Percentiles rank a stretch among this genome's conserved stretches.
phyloP scores from a whole-genome alignment of 2,329 filamentous ascomycete genomes.

The Mariannaea elegans region DNA sequence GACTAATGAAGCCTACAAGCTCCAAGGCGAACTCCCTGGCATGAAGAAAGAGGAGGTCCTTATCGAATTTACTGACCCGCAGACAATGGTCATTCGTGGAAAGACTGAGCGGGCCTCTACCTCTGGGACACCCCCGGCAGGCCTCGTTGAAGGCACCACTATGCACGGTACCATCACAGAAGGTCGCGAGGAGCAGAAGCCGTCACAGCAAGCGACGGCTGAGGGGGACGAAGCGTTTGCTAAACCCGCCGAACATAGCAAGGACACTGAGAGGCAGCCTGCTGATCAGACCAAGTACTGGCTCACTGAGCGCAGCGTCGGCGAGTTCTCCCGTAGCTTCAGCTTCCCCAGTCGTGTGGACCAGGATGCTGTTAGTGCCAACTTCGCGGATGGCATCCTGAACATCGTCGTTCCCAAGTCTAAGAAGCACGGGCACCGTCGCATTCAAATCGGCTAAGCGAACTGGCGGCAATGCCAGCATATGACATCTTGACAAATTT shows the following conservation, averaged over 20 bases:
- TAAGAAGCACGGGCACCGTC: conserved; percentile 64
- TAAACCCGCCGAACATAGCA: conserved; percentile 27
- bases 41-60: conserved; percentile 76
- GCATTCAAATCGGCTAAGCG: conserved; percentile 49
- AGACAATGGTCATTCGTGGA: conserved; percentile 77
- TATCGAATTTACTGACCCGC: conserved; percentile 81
- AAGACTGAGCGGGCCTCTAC: conserved; percentile 71
- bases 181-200: conserved; percentile 47
- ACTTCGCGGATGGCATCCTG: conserved; percentile 72
- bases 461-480: background rate
- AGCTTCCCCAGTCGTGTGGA: conserved; percentile 72
- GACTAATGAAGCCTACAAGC: conserved; percentile 72
- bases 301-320: conserved; percentile 72
- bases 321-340: conserved; percentile 74
- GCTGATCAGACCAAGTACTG: conserved; percentile 68
- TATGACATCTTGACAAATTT: background rate
- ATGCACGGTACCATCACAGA: conserved; percentile 52
- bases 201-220: conserved; percentile 67
- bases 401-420: conserved; percentile 72
- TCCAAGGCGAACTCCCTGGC: conserved; percentile 82
- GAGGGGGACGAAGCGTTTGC: conserved; percentile 60
- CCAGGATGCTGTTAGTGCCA: conserved; percentile 67
- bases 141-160: conserved; percentile 55
- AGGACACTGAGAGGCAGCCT: background rate
- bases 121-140: conserved; percentile 59